Percentiles rank a stretch among this genome's conserved stretches.
These are phyloP conservation scores for Torulaspora indica DNA, from an alignment of 805 yeast genomes.

Conservation along the genomic window DNA sequence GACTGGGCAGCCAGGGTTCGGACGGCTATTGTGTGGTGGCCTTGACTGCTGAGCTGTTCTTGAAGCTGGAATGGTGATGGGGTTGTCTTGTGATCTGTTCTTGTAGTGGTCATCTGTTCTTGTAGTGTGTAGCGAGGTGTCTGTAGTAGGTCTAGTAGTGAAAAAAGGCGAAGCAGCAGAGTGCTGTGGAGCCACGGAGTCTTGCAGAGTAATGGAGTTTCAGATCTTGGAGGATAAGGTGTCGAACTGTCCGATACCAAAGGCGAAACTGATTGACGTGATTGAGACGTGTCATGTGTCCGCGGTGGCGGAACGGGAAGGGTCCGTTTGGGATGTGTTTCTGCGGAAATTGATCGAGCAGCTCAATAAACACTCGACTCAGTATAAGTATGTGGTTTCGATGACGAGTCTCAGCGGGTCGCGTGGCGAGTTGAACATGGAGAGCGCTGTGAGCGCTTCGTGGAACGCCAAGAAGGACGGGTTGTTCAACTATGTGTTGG, in stretches of 20 bases:
- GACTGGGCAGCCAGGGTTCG: no score
- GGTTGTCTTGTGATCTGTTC: not conserved
- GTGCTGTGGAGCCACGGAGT: not conserved
- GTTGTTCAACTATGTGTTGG: constrained; percentile 37
- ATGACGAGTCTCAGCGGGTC: constrained; percentile 36
- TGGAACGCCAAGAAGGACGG: constrained; percentile 61
- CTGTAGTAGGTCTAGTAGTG: no score
- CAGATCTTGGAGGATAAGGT: constrained; percentile 17
- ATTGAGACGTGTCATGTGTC: constrained; percentile 14
- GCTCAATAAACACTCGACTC: constrained; percentile 45
- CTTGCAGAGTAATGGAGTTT: constrained; percentile 11
- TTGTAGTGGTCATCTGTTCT: no score
- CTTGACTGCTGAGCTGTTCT: no score
- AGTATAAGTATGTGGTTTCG: constrained; percentile 52
- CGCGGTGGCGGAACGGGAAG: constrained; percentile 3
- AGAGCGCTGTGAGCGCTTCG: constrained; percentile 46
- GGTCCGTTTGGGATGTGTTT: constrained; percentile 23
- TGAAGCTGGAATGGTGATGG: not conserved
- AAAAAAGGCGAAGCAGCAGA: not conserved
- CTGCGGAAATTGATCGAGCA: constrained; percentile 35
- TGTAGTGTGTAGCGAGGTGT: not conserved
- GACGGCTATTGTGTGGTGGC: no score
- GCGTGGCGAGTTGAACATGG: constrained; percentile 1
- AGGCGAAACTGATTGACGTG: constrained; percentile 18
- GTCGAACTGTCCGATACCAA: constrained; percentile 22